Percentiles rank a stretch among this genome's conserved stretches.
Conservation (phyloP, 768 basidiomycete genomes). For the Suillus occidentalis region DNA sequence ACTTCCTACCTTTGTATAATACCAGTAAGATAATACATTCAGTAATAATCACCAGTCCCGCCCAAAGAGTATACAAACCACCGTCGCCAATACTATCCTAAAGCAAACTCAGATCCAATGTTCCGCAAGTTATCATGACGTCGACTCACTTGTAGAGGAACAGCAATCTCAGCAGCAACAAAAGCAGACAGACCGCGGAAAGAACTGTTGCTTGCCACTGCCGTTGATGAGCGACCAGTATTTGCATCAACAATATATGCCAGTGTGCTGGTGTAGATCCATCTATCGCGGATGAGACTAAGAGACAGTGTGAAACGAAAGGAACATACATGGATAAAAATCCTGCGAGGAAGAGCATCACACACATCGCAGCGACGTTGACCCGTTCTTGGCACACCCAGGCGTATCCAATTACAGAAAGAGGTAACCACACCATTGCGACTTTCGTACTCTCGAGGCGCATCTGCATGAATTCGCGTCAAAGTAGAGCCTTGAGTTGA, state of each 20-base stretch:
- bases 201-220: constrained; percentile 72
- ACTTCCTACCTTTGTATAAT: constrained; percentile 54
- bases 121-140: not conserved
- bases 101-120: not conserved
- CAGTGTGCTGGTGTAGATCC: constrained; percentile 66
- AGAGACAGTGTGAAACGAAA: not conserved
- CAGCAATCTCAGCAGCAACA: constrained; percentile 71
- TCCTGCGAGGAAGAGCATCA: constrained; percentile 70
- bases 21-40: constrained; percentile 58
- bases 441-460: constrained; percentile 63
- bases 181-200: constrained; percentile 73
- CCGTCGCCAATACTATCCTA: constrained; percentile 26
- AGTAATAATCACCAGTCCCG: constrained; percentile 51
- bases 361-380: constrained; percentile 67
- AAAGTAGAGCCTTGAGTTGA: not conserved
- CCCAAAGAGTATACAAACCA: constrained; percentile 40
- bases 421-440: constrained; percentile 54
- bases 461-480: constrained; percentile 46
- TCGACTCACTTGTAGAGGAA: constrained; percentile 56
- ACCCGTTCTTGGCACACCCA: constrained; percentile 71
- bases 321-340: constrained; percentile 63
- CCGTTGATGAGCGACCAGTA: constrained; percentile 74
- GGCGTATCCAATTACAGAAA: constrained; percentile 64
- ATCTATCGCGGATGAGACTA: constrained; percentile 28
- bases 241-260: constrained; percentile 90